Percentiles rank a stretch among this genome's conserved stretches.
Evolutionary conservation across 805 yeast species (phyloP).

Genomic region (Kluyveromyces aestuarii): DNA sequence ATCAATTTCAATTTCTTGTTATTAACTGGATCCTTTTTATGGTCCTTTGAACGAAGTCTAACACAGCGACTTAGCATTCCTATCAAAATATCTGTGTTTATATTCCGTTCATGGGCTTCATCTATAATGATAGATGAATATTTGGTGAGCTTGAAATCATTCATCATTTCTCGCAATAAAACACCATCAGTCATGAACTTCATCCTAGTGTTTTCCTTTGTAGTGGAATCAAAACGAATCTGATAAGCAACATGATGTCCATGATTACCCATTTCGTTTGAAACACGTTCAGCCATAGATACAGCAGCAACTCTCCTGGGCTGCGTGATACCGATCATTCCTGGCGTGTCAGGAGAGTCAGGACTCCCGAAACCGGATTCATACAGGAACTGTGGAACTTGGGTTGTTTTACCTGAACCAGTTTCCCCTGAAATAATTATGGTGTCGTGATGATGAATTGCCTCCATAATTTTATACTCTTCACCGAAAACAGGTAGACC

Average conservation of each 20-base stretch:
- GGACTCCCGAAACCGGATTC: conserved; percentile 81
- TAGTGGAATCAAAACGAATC: conserved; percentile 68
- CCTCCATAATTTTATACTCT: conserved; percentile 93
- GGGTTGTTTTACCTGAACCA: conserved; percentile 98
- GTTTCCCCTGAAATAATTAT: conserved; percentile 94
- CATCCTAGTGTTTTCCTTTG: conserved; percentile 55
- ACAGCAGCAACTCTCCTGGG: conserved; percentile 93
- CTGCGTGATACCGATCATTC: conserved; percentile 95
- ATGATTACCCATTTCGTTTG: conserved; percentile 66
- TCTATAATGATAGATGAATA: conserved; percentile 86
- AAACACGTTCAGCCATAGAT: conserved; percentile 79
- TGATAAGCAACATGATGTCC: conserved; percentile 68
- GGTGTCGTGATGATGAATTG: conserved; percentile 84
- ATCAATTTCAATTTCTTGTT: conserved; percentile 66
- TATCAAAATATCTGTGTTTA: conserved; percentile 90
- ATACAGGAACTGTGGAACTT: conserved; percentile 89
- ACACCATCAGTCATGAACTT: conserved; percentile 97
- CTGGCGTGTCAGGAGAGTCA: conserved; percentile 56
- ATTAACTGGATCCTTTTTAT: conserved; percentile 36
- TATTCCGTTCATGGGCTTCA: conserved; percentile 96
- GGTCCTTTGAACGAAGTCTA: conserved; percentile 53
- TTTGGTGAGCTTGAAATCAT: conserved; percentile 68
- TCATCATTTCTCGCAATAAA: conserved; percentile 82
- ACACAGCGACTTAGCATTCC: conserved; percentile 90
- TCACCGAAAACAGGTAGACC: conserved; percentile 82